phyloP scores from a whole-genome alignment of 2,329 filamentous ascomycete genomes.

The Botrytis sinoallii region DNA sequence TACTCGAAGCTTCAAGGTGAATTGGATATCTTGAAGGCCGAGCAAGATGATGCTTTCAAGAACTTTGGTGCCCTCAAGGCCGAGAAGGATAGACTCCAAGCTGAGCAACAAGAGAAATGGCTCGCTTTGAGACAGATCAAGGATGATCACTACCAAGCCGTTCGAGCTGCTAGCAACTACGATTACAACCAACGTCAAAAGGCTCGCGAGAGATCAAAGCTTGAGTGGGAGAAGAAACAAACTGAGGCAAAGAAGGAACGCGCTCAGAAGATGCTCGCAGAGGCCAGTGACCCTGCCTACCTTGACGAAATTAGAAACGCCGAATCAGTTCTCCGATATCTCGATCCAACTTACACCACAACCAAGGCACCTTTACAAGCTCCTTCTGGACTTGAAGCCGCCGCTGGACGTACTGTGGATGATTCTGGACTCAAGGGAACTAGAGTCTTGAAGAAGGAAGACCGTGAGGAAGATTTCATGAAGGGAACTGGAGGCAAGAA shows the following conservation, averaged over 20 bases:
- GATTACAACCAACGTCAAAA: conserved; percentile 80
- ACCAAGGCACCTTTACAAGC: conserved; percentile 66
- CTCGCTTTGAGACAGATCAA: conserved; percentile 79
- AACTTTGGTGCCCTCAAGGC: conserved; percentile 80
- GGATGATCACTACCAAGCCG: conserved; percentile 79
- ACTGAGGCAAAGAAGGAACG: conserved; percentile 73
- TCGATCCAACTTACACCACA: conserved; percentile 69
- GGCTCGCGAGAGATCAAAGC: conserved; percentile 72
- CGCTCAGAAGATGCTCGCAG: conserved; percentile 72
- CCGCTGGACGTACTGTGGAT: conserved; percentile 80
- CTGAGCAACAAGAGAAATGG: conserved; percentile 84
- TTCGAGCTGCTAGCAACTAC: conserved; percentile 77
- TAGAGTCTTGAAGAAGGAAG: conserved; percentile 79
- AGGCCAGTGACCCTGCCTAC: conserved; percentile 84
- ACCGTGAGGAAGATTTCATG: conserved; percentile 88
- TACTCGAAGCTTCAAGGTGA: conserved; percentile 85
- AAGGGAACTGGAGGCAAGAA: conserved; percentile 71
- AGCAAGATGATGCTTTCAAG: conserved; percentile 90
- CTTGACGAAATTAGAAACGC: conserved; percentile 88
- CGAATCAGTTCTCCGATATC: conserved; percentile 83
- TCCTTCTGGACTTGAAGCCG: conserved; percentile 72
- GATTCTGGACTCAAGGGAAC: conserved; percentile 81
- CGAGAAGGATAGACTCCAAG: conserved; percentile 78
- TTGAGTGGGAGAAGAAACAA: conserved; percentile 72
- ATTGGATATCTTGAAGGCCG: conserved; percentile 83